phyloP scores from a whole-genome alignment of 2,329 filamentous ascomycete genomes.

The Microcyclospora tardicrescens region DNA sequence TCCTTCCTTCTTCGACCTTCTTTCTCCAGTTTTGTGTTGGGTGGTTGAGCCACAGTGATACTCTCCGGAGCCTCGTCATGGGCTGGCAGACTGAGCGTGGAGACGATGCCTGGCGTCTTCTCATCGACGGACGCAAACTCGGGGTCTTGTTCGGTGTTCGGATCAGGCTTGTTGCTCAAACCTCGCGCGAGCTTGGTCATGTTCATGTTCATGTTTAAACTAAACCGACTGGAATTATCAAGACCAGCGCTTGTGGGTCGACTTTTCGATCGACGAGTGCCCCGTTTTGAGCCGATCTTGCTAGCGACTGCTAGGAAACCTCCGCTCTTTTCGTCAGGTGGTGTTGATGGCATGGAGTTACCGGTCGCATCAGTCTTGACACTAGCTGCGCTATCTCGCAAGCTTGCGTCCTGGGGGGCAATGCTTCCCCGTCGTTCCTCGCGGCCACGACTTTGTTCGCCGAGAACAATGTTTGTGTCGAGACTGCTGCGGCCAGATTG shows the following conservation, averaged over 20 bases:
- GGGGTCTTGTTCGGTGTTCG: not conserved
- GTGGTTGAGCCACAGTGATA: not conserved
- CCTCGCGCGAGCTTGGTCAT: slow-evolving; percentile 23
- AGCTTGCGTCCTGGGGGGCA: slow-evolving; percentile 26
- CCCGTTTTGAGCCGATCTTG: slow-evolving; percentile 18
- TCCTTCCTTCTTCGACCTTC: slow-evolving; percentile 14
- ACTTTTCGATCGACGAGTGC: slow-evolving; percentile 24
- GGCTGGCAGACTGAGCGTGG: not conserved
- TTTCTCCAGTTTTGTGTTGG: not conserved
- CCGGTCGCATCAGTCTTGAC: slow-evolving; percentile 11
- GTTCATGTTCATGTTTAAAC: slow-evolving; percentile 28
- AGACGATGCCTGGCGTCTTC: not conserved
- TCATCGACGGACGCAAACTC: not conserved
- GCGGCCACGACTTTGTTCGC: slow-evolving; percentile 17
- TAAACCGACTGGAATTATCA: slow-evolving; percentile 23
- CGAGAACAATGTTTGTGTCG: slow-evolving; percentile 15
- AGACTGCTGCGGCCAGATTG: slow-evolving; percentile 18
- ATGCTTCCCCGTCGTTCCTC: slow-evolving; percentile 28
- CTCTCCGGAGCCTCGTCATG: not conserved
- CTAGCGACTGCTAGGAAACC: slow-evolving; percentile 18
- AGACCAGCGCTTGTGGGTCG: slow-evolving; percentile 27
- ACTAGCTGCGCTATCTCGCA: slow-evolving; percentile 17
- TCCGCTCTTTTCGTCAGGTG: slow-evolving; percentile 27
- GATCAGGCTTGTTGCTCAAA: slow-evolving; percentile 1
- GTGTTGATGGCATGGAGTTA: slow-evolving; percentile 26